Conservation (phyloP, 495 filamentous ascomycete species). For the Mycothermus thermophilus region DNA sequence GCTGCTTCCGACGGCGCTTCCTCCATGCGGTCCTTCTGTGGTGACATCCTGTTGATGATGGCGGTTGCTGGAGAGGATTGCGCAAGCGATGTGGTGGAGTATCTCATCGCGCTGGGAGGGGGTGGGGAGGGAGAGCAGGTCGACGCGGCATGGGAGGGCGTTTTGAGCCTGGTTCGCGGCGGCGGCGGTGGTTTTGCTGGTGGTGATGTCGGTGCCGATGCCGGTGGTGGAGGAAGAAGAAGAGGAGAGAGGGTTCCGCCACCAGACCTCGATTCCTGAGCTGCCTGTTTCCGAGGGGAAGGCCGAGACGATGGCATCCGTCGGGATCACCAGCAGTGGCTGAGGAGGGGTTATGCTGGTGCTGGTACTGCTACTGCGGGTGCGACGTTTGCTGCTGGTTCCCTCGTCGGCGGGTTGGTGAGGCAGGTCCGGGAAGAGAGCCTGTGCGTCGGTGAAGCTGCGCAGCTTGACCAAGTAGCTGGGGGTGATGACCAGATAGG, state of each 20-base stretch:
- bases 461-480: conserved; percentile 73
- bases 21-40: too few relatives aligned
- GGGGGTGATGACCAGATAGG: conserved; percentile 84
- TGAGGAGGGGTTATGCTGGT: conserved; percentile 11
- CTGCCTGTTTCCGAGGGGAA: conserved; percentile 67
- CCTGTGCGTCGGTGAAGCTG: conserved; percentile 46
- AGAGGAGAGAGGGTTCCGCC: conserved; percentile 43
- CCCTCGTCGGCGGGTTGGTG: too few relatives aligned
- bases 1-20: too few relatives aligned
- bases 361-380: neutral
- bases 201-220: too few relatives aligned
- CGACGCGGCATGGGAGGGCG: conserved; percentile 34
- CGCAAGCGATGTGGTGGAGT: conserved; percentile 54
- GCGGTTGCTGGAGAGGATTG: conserved; percentile 31
- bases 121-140: conserved; percentile 56
- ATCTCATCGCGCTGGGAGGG: conserved; percentile 63
- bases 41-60: conserved; percentile 44
- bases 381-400: neutral
- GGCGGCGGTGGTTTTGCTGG: too few relatives aligned
- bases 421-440: conserved; percentile 27
- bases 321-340: conserved; percentile 36
- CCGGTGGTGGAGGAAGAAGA: too few relatives aligned
- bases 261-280: conserved; percentile 80
- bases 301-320: conserved; percentile 62
- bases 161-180: too few relatives aligned